A percentile compares a stretch with the other conserved stretches of the same genome.
phyloP scores from a whole-genome alignment of 148 eudicot genomes.

The Cornus kousa region DNA sequence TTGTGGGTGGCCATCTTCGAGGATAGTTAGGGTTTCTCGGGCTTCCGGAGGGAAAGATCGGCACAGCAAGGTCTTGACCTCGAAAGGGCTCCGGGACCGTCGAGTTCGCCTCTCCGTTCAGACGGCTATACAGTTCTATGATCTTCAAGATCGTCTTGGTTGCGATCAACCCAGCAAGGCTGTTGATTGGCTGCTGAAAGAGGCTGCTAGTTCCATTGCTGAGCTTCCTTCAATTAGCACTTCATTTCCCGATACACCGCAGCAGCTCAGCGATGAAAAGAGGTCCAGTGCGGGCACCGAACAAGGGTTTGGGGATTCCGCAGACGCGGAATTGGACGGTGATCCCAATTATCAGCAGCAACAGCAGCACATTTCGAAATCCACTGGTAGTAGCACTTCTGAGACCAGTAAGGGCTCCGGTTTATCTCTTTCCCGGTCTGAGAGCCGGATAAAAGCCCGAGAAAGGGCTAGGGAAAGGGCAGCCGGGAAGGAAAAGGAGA shows the following conservation, averaged over 20 bases:
- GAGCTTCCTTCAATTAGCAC: slow-evolving; percentile 68
- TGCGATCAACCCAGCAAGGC: slow-evolving; percentile 94
- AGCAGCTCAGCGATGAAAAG: slow-evolving; percentile 43
- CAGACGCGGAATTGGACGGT: slow-evolving; percentile 33
- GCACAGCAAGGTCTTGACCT: slow-evolving; percentile 89
- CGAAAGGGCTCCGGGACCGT: slow-evolving; percentile 79
- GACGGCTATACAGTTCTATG: slow-evolving; percentile 89
- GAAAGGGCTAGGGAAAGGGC: slow-evolving; percentile 77
- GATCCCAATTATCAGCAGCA: slow-evolving; percentile 17
- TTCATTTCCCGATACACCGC: too few relatives aligned
- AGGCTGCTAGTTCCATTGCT: slow-evolving; percentile 61
- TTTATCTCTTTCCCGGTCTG: slow-evolving; percentile 59
- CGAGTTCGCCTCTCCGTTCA: slow-evolving; percentile 74
- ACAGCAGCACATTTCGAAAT: slow-evolving; percentile 38
- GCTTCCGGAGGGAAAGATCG: slow-evolving; percentile 91
- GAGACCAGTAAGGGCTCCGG: slow-evolving; percentile 87
- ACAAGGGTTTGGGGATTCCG: slow-evolving; percentile 27
- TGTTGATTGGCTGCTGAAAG: slow-evolving; percentile 89
- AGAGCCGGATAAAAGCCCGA: slow-evolving; percentile 67
- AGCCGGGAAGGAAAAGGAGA: slow-evolving; percentile 64
- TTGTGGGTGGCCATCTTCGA: slow-evolving; percentile 71
- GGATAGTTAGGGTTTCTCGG: slow-evolving; percentile 91
- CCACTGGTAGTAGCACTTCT: slow-evolving; percentile 72
- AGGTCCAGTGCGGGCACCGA: slow-evolving; percentile 20
- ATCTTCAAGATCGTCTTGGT: slow-evolving; percentile 79